Base-by-base conservation (phyloP, 495 filamentous ascomycete species). In the Collariella sp. region DNA sequence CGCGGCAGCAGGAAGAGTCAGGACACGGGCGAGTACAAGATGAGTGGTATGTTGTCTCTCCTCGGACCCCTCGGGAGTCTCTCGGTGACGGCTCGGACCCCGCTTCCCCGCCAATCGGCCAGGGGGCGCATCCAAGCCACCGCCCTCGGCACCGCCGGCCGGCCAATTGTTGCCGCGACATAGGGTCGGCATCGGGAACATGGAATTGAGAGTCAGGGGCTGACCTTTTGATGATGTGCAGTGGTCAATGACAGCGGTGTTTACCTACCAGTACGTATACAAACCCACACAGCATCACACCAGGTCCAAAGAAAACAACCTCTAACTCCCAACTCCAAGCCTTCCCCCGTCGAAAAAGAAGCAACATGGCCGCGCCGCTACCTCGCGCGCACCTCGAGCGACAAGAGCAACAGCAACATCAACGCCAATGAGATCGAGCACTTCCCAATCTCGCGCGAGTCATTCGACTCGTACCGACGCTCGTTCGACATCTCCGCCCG, bases 191-290 rank as follows among this genome's bases (percentile, higher is more conserved):
- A 35, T 11, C 12, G 11, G 19, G 31, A 18, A 31, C 29, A 9
- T n/a, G 16, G 26, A 29, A 31, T 53, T n/a, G 46, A 26, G 52
- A 44, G 22, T 13, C 35, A n/a, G 15, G 10, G 11, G 13, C 33
- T 36, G 22, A 54, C 5, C 9, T 35, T 49, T n/a, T 23, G 26
- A 3, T 46, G 10, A 54, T 55, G 13, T 52, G 13, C 66, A 98
- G 93, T 96, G 35, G 91, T 98, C 66, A 93, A 96, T 70, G 91
- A 93, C 67, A 91, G 88, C 71, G 93, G 93, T 42, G 87, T 96
- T 50, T 98, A 96, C 72, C 84, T 97, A 58, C 93, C 93, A 67
- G 91, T 95, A 83, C 63, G 75, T n/a, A 44, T 18, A 16, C 23
- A 39, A 50, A 15, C 16, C 29, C 12, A n/a, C n/a, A n/a, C n/a